Base-by-base conservation (phyloP, 1,284 basidiomycete genomes). In the Wallemia ichthyophaga region DNA sequence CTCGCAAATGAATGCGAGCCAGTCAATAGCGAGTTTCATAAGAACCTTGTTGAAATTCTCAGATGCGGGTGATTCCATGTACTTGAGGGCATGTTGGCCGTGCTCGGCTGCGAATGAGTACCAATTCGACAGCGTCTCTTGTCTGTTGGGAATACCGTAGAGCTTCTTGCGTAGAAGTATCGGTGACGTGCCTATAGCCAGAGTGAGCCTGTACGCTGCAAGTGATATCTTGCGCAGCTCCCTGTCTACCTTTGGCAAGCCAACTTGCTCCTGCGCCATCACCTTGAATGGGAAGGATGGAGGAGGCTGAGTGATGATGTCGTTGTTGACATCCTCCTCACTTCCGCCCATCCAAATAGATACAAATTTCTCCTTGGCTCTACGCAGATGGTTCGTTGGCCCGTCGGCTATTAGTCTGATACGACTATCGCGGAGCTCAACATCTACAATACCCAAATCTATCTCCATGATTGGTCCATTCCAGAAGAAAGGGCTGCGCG, bases 1-100 rank as follows among this genome's bases (percentile, higher is more conserved):
- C 67, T 96, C 91, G 70, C 88, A 95, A 63, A 98, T 94, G 73
- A 99, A 98, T 25, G 86, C 82, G 25, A 98, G 86, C 94, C 94
- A 99, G 23, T 85, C 83, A 64, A 95, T 94, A 1, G 88, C 85
- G 54, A 94, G 76, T 62, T 80, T 80, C 69, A 91, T 83, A 32
- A 95, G 74, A 5, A 83, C 73, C 21, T 81, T 78, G 65, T 85
- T 84, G 72, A 92, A 91, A 61, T 82, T 80, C 61, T 77, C 73
- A 63, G 83, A 72, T 1, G 78, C 76, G 0, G 76, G 67, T 21
- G 77, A 76, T 65, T 91, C 86, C 81, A 92, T 85, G 68, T 85
- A 81, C 63, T 82, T 80, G 64, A 86, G 81, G 1, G 83, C 84
- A 62, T 89, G 83, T 61, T 85, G 80, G 0, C 87, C 87, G 66